Conservation (phyloP, 495 filamentous ascomycete species). For the Podospora didyma region DNA sequence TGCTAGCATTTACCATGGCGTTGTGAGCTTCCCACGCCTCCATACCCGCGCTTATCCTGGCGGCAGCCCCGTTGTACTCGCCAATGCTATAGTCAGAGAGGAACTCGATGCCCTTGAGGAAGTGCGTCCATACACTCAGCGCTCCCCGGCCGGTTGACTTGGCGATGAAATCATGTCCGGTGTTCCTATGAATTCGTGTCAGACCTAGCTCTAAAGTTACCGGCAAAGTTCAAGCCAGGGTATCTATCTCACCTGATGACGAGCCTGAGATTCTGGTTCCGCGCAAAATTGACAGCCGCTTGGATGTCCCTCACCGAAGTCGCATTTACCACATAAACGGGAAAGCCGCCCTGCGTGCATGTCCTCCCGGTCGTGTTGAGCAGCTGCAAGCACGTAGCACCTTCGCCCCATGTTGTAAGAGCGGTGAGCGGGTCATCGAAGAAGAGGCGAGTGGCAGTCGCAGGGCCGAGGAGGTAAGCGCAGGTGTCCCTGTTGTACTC, state of each 20-base stretch:
- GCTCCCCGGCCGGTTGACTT: conserved; percentile 49
- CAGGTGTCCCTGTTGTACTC: conserved; percentile 40
- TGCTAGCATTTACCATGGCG: conserved; percentile 27
- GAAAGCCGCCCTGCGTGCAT: conserved; percentile 57
- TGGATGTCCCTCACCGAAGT: conserved; percentile 51
- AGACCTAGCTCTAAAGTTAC: too few species aligned
- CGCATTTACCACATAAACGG: conserved; percentile 55
- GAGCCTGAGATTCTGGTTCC: conserved; percentile 52
- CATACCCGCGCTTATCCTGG: conserved; percentile 40
- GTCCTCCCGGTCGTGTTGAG: conserved; percentile 20
- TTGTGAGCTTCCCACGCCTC: conserved; percentile 37
- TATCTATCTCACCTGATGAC: conserved; percentile 52
- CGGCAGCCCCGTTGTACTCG: conserved; percentile 34
- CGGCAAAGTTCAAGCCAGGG: too few species aligned
- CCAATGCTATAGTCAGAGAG: conserved; percentile 34
- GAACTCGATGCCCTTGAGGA: conserved; percentile 41
- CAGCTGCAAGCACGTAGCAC: conserved; percentile 24
- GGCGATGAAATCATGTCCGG: conserved; percentile 61
- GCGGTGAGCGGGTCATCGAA: conserved; percentile 31
- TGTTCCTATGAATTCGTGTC: conserved; percentile 58
- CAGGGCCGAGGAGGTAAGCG: conserved; percentile 17
- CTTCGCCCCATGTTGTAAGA: conserved; percentile 32
- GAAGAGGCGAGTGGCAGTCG: conserved; percentile 25
- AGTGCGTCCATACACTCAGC: conserved; percentile 56
- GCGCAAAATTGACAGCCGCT: conserved; percentile 55